phyloP scores from a whole-genome alignment of 1,284 basidiomycete species.

The Leucoagaricus sp. region DNA sequence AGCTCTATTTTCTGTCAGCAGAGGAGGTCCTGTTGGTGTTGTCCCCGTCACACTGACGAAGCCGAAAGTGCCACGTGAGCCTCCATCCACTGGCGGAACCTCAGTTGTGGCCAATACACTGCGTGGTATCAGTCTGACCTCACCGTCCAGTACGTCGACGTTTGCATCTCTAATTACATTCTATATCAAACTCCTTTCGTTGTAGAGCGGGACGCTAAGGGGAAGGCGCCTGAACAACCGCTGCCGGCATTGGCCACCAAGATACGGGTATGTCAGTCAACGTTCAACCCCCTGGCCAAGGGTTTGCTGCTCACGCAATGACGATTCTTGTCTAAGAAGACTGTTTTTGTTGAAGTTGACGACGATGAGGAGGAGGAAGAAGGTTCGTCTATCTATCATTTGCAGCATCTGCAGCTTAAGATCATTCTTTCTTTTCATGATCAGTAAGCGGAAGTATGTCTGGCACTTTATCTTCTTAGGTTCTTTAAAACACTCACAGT shows the following conservation, averaged over 20 bases:
- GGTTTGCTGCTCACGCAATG: no score
- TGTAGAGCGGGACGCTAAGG: not conserved
- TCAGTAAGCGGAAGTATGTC: conserved; percentile 9
- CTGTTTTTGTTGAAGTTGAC: not conserved
- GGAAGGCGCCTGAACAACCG: not conserved
- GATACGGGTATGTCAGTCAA: not conserved
- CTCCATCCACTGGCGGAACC: not conserved
- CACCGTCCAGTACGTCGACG: conserved; percentile 4
- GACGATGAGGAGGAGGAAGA: conserved; percentile 14
- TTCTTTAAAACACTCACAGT: not conserved
- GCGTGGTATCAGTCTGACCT: not conserved
- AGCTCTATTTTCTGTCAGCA: not conserved
- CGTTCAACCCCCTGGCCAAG: no score
- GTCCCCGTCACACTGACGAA: conserved; percentile 3
- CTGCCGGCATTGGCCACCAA: not conserved
- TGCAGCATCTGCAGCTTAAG: not conserved
- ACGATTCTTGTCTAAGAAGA: not conserved
- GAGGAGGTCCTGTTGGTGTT: not conserved
- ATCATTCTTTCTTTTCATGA: no score
- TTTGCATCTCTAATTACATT: not conserved
- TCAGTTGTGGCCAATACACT: not conserved
- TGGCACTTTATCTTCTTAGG: no score
- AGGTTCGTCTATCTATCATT: conserved; percentile 4
- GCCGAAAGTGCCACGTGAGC: not conserved
- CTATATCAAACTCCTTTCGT: not conserved